Evolutionary conservation across 2,329 filamentous ascomycete genomes (phyloP).

Genomic region (Colletotrichum acutatum): DNA sequence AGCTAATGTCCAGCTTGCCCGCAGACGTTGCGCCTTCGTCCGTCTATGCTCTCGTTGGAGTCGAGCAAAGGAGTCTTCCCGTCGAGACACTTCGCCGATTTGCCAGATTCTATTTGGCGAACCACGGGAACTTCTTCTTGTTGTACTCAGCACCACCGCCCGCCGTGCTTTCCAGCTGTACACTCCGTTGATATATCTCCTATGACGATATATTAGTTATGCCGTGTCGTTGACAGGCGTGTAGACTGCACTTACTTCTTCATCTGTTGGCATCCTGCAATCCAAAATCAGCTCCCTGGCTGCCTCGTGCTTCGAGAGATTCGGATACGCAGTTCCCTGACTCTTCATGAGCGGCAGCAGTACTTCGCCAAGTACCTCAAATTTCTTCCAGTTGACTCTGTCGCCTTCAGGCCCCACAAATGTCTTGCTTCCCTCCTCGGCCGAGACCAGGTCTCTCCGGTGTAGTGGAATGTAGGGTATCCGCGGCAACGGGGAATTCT

Average conservation of each 20-base stretch:
- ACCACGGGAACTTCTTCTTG: slow-evolving; percentile 76
- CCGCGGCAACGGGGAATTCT: slow-evolving; percentile 88
- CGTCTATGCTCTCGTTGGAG: neutral
- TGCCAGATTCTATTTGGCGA: slow-evolving; percentile 58
- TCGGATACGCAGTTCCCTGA: slow-evolving; percentile 84
- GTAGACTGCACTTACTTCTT: slow-evolving; percentile 74
- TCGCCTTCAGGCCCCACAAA: slow-evolving; percentile 80
- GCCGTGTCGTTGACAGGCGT: neutral
- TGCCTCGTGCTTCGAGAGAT: slow-evolving; percentile 74
- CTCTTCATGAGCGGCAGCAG: slow-evolving; percentile 91
- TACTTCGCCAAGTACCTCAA: slow-evolving; percentile 94
- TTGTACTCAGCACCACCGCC: slow-evolving; percentile 57
- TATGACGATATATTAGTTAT: slow-evolving; percentile 46
- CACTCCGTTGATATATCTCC: slow-evolving; percentile 73
- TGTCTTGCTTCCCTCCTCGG: slow-evolving; percentile 91
- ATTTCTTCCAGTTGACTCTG: slow-evolving; percentile 97
- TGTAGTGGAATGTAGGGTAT: slow-evolving; percentile 96
- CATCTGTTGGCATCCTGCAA: slow-evolving; percentile 83
- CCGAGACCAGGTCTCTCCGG: slow-evolving; percentile 87
- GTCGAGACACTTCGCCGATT: slow-evolving; percentile 7
- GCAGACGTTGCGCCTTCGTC: slow-evolving; percentile 13
- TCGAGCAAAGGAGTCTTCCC: neutral
- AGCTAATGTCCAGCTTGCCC: slow-evolving; percentile 2
- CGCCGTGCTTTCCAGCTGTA: slow-evolving; percentile 65
- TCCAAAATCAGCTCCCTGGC: slow-evolving; percentile 83